Conservation (phyloP, 2,329 filamentous ascomycete genomes). For the Hypoxylon rubiginosum region DNA sequence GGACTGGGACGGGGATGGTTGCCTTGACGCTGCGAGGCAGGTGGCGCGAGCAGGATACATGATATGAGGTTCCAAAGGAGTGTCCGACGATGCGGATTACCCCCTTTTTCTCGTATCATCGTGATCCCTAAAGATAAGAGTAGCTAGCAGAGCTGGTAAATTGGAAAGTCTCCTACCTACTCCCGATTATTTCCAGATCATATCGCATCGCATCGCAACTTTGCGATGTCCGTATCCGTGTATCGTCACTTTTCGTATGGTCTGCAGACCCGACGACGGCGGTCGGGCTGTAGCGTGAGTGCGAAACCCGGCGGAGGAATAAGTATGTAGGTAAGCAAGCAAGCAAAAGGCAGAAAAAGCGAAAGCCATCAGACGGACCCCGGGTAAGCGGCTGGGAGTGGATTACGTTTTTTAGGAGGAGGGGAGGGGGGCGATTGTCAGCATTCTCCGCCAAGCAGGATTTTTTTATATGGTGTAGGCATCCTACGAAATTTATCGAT, state of each 20-base stretch:
- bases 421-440: too few relatives aligned
- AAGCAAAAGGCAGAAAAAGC: not conserved
- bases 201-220: not conserved
- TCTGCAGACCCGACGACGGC: not conserved
- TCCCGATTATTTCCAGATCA: not conserved
- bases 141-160: not conserved
- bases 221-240: not conserved
- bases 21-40: not conserved
- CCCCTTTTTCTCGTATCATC: not conserved
- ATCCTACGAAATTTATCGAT: not conserved
- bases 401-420: not conserved
- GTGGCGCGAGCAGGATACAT: not conserved
- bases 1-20: not conserved
- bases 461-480: not conserved
- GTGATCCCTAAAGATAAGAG: not conserved
- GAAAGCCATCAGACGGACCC: not conserved
- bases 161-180: not conserved
- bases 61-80: not conserved
- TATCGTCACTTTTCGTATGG: not conserved
- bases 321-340: not conserved
- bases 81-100: not conserved
- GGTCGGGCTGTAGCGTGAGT: not conserved
- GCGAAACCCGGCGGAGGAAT: not conserved
- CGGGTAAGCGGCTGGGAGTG: not conserved
- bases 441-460: not conserved